phyloP scores from a whole-genome alignment of 1,139 yeast genomes.

The Zygosaccharomyces pseudobailii region DNA sequence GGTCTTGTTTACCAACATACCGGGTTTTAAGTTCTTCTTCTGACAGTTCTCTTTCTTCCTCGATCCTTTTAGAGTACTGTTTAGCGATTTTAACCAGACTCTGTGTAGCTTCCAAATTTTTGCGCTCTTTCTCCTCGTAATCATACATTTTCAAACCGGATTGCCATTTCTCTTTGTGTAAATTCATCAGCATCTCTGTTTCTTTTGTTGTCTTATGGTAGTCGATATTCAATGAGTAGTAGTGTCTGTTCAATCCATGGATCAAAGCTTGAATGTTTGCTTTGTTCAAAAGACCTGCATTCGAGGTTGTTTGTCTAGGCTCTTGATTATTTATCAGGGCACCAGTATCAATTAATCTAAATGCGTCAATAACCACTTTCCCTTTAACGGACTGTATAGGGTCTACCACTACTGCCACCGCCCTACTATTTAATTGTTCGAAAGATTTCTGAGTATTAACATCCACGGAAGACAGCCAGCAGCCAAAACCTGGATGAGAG shows the following conservation, averaged over 20 bases:
- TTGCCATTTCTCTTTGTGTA: slow-evolving; percentile 96
- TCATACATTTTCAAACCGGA: slow-evolving; percentile 79
- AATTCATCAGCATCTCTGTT: slow-evolving; percentile 86
- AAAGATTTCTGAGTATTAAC: slow-evolving; percentile 96
- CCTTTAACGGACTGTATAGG: slow-evolving; percentile 99
- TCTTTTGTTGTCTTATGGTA: slow-evolving; percentile 91
- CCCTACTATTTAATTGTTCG: slow-evolving; percentile 89
- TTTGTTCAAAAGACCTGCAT: slow-evolving; percentile 90
- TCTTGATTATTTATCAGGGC: slow-evolving; percentile 94
- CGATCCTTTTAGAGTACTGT: slow-evolving; percentile 83
- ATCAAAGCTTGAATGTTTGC: slow-evolving; percentile 97
- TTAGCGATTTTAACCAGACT: slow-evolving; percentile 87
- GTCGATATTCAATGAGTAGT: slow-evolving; percentile 91
- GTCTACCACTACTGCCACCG: slow-evolving; percentile 96
- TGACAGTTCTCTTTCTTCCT: slow-evolving; percentile 83
- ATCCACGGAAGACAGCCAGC: slow-evolving; percentile 97
- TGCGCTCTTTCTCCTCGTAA: slow-evolving; percentile 72
- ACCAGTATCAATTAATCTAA: slow-evolving; percentile 85
- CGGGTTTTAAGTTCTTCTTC: slow-evolving; percentile 91
- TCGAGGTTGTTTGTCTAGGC: slow-evolving; percentile 96
- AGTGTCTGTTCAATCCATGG: slow-evolving; percentile 95
- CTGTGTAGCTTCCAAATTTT: slow-evolving; percentile 67
- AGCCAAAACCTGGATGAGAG: slow-evolving; percentile 99
- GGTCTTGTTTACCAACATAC: slow-evolving; percentile 97
- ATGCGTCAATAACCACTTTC: slow-evolving; percentile 97